Conservation (phyloP, 305 asterid genomes). For the Fraxinus angustifolia region DNA sequence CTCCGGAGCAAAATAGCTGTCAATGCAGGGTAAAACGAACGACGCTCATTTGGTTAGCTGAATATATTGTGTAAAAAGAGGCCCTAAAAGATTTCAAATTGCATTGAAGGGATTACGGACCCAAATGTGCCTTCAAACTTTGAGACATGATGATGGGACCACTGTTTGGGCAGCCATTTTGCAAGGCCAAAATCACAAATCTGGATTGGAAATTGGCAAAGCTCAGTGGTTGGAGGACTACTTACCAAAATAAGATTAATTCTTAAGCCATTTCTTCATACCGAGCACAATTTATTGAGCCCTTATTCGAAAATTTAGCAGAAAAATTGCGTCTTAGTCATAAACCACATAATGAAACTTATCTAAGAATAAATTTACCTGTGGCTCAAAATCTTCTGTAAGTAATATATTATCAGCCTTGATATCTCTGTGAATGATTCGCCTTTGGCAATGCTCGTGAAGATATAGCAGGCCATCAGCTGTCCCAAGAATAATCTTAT, state of each 20-base stretch:
- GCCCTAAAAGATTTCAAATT: not conserved
- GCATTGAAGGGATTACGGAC: conserved; percentile 33
- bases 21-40: not conserved
- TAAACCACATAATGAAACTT: not conserved
- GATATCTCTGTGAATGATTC: conserved; percentile 66
- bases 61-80: not conserved
- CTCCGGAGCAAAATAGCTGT: conserved; percentile 72
- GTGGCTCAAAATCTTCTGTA: conserved; percentile 60
- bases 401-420: conserved; percentile 64
- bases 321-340: not conserved
- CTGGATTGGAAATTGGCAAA: conserved; percentile 25
- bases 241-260: not conserved
- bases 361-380: conserved; percentile 31
- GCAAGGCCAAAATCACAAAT: conserved; percentile 76
- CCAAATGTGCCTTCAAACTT: conserved; percentile 79
- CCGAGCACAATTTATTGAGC: not conserved
- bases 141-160: conserved; percentile 57
- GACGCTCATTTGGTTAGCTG: not conserved
- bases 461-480: conserved; percentile 62
- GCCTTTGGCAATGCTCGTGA: conserved; percentile 54
- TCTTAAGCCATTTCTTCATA: not conserved
- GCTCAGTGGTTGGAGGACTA: not conserved
- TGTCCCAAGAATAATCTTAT: conserved; percentile 56
- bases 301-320: not conserved
- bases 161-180: conserved; percentile 68